phyloP scores from a whole-genome alignment of 345 rosid genomes.

The Bretschneidera sinensis region DNA sequence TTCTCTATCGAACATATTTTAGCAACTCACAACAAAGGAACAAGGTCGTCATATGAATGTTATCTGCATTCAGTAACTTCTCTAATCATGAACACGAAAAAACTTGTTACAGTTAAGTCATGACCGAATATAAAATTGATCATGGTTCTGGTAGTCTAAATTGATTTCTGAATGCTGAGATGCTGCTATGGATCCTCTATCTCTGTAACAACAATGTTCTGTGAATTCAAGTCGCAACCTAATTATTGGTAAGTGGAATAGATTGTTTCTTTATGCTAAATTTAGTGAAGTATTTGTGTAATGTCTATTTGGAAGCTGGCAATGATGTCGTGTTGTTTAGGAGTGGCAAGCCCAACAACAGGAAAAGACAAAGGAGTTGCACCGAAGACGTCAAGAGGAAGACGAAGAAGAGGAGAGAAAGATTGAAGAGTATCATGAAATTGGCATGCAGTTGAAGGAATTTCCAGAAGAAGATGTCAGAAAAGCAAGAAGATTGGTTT shows the following conservation, averaged over 20 bases:
- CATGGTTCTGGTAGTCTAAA: background rate
- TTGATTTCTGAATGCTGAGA: slow-evolving; percentile 1
- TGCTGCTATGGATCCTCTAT: background rate
- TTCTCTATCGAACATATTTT: background rate
- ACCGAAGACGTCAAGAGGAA: slow-evolving; percentile 53
- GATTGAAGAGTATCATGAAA: slow-evolving; percentile 78
- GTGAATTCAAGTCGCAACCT: too few species aligned
- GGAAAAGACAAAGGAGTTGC: slow-evolving; percentile 64
- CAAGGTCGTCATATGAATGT: too few species aligned
- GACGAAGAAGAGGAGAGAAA: slow-evolving; percentile 89
- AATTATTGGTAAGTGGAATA: background rate
- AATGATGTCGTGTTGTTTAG: slow-evolving; percentile 4
- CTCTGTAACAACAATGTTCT: background rate
- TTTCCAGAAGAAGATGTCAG: slow-evolving; percentile 76
- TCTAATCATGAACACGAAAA: too few species aligned
- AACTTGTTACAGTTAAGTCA: too few species aligned
- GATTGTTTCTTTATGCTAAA: slow-evolving; percentile 1
- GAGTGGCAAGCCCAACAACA: slow-evolving; percentile 50
- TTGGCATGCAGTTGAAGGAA: slow-evolving; percentile 62
- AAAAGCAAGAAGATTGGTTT: slow-evolving; percentile 69
- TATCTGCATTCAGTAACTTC: too few species aligned
- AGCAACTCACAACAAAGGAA: too few species aligned
- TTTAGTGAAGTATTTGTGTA: background rate
- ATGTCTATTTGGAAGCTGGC: slow-evolving; percentile 7
- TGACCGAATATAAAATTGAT: background rate